phyloP scores from a whole-genome alignment of 768 basidiomycete species.

The Boletales sp. region DNA sequence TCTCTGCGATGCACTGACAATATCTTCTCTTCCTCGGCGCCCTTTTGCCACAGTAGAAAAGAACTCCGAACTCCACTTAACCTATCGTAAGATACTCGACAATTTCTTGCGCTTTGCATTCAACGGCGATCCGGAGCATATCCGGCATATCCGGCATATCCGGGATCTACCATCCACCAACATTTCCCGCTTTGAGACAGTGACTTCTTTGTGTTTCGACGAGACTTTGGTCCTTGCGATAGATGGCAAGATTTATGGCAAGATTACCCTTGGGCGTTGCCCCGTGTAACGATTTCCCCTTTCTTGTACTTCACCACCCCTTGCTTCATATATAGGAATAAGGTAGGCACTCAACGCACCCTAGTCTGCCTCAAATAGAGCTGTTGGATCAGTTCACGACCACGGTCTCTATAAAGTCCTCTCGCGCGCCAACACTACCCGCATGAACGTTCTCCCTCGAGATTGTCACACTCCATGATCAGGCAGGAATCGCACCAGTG shows the following conservation, averaged over 20 bases:
- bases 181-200: constrained; percentile 45
- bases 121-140: constrained; percentile 68
- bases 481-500: constrained; percentile 70
- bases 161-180: constrained; percentile 55
- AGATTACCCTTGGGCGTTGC: constrained; percentile 35
- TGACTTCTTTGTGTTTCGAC: constrained; percentile 47
- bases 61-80: constrained; percentile 41
- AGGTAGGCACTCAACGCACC: too few species aligned
- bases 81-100: constrained; percentile 66
- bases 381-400: too few species aligned
- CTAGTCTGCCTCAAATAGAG: too few species aligned
- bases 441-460: too few species aligned
- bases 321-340: too few species aligned
- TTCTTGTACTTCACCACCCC: too few species aligned
- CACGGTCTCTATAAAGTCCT: too few species aligned
- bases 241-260: constrained; percentile 75
- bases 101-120: constrained; percentile 62
- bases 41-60: not conserved
- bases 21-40: too few species aligned
- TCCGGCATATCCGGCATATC: constrained; percentile 45
- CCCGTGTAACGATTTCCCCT: too few species aligned
- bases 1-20: too few species aligned
- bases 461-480: constrained; percentile 67
- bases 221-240: constrained; percentile 59
- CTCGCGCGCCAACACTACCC: too few species aligned